phyloP scores from a whole-genome alignment of 306 rosid species.

The Ziziphus jujuba region DNA sequence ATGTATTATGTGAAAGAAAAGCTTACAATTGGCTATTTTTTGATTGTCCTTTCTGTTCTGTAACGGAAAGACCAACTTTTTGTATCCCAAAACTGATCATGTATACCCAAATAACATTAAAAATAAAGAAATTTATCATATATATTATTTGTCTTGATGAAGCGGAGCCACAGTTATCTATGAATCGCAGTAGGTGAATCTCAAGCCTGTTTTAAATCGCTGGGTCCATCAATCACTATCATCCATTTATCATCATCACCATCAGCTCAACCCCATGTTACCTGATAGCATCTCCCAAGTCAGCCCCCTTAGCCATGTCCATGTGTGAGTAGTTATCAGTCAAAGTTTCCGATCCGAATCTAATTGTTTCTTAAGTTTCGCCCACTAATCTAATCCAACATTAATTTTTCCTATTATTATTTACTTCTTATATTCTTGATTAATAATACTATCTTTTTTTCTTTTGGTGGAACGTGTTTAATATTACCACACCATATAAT shows the following conservation, averaged over 20 bases:
- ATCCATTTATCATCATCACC: constrained; percentile 17
- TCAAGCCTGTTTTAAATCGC: constrained; percentile 7
- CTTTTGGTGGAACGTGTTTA: neutral
- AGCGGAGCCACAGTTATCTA: neutral
- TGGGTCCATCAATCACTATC: constrained; percentile 30
- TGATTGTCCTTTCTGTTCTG: neutral
- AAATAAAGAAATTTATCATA: neutral
- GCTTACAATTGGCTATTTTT: constrained; percentile 1
- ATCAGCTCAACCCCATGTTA: constrained; percentile 21
- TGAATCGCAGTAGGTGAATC: constrained; percentile 24
- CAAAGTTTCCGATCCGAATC: too few species aligned
- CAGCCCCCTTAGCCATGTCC: constrained; percentile 16
- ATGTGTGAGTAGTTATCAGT: neutral
- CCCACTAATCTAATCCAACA: neutral
- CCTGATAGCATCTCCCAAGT: constrained; percentile 4
- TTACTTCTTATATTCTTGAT: too few species aligned
- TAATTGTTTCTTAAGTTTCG: neutral
- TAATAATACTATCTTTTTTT: too few species aligned
- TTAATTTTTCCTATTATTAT: neutral
- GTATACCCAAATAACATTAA: neutral
- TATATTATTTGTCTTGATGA: neutral
- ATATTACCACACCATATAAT: neutral
- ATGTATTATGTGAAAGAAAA: neutral
- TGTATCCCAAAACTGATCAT: constrained; percentile 14
- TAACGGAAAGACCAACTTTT: constrained; percentile 18